Conservation (phyloP, 1,284 basidiomycete species). For the Cystobasidiaceae sp. region DNA sequence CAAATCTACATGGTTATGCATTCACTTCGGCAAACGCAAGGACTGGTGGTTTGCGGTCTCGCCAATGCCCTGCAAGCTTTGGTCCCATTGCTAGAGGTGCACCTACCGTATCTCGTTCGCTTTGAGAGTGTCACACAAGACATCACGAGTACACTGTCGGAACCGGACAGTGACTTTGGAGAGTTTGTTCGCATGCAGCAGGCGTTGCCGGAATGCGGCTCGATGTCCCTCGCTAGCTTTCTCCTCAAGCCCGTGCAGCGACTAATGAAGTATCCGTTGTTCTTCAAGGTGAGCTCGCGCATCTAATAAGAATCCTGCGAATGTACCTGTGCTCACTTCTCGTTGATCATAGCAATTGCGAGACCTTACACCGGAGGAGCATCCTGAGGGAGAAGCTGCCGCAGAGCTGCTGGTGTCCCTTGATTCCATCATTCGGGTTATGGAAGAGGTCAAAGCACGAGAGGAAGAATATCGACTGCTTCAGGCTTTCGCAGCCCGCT, state of each 20-base stretch:
- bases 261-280: conserved; percentile 63
- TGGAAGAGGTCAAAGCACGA: conserved; percentile 73
- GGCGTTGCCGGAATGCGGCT: conserved; percentile 53
- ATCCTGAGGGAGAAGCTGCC: conserved; percentile 63
- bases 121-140: conserved; percentile 58
- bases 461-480: conserved; percentile 75
- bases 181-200: conserved; percentile 76
- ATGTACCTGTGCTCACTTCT: neutral
- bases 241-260: conserved; percentile 69
- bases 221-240: conserved; percentile 61
- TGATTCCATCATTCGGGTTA: conserved; percentile 62
- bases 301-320: neutral
- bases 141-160: conserved; percentile 57
- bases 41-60: conserved; percentile 53
- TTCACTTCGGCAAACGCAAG: conserved; percentile 49
- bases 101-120: conserved; percentile 75
- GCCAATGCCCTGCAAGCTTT: conserved; percentile 59
- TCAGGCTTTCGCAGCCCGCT: conserved; percentile 57
- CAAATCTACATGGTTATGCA: conserved; percentile 58
- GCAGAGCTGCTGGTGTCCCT: conserved; percentile 62
- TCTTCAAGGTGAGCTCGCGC: conserved; percentile 65
- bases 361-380: conserved; percentile 61
- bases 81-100: conserved; percentile 64
- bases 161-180: conserved; percentile 64
- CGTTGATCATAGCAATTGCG: conserved; percentile 57